These are phyloP conservation scores for Polyporus arcularius DNA, from an alignment of 768 basidiomycete genomes.

Conservation along the genomic window DNA sequence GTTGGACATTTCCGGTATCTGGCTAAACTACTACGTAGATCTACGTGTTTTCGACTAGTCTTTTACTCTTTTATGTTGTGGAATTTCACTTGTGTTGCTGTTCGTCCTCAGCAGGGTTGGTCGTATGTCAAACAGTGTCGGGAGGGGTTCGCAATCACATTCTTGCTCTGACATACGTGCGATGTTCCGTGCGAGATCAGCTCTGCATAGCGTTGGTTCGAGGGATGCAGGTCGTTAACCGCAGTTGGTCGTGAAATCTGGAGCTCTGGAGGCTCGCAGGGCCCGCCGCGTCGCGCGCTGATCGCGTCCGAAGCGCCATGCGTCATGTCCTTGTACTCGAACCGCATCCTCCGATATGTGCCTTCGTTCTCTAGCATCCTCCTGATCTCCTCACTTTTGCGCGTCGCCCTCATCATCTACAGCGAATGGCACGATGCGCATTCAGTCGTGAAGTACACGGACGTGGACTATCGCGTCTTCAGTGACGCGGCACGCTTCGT, in stretches of 20 bases:
- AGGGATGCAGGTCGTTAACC: too few relatives aligned
- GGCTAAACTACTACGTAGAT: conserved; percentile 21
- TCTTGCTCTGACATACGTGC: too few relatives aligned
- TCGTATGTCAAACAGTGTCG: neutral
- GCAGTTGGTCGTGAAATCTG: too few relatives aligned
- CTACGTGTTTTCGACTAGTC: conserved; percentile 17
- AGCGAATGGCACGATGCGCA: conserved; percentile 89
- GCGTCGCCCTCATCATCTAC: conserved; percentile 74
- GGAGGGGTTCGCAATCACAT: too few relatives aligned
- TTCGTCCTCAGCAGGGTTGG: neutral
- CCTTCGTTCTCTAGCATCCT: conserved; percentile 55
- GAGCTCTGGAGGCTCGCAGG: too few relatives aligned
- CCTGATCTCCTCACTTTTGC: conserved; percentile 54
- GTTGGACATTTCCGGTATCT: neutral
- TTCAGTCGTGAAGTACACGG: conserved; percentile 93
- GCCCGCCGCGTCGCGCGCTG: neutral
- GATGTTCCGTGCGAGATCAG: too few relatives aligned
- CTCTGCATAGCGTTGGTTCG: too few relatives aligned
- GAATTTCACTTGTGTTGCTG: conserved; percentile 19
- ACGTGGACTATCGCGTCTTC: conserved; percentile 96
- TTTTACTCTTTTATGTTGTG: conserved; percentile 22
- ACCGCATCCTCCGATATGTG: conserved; percentile 15
- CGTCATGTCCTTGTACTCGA: conserved; percentile 14
- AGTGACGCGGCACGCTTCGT: conserved; percentile 85
- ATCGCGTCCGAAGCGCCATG: conserved; percentile 1